These are phyloP conservation scores for Tricholoma bakamatsutake DNA, from an alignment of 768 basidiomycete genomes.

Conservation along the genomic window DNA sequence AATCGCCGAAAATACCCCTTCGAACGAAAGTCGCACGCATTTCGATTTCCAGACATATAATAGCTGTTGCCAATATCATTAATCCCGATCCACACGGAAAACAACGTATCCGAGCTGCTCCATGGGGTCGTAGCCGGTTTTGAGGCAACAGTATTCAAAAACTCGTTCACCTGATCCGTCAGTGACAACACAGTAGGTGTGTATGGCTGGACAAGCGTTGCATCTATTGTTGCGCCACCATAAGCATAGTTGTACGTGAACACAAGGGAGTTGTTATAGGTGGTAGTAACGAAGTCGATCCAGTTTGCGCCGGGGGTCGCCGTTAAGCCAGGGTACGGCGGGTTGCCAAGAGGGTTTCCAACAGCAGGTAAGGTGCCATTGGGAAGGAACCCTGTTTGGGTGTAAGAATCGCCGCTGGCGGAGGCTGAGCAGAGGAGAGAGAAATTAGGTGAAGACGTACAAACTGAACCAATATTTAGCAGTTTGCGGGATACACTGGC, in stretches of 20 bases:
- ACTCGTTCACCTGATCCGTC: constrained; percentile 58
- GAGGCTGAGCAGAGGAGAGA: not conserved
- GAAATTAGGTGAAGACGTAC: constrained; percentile 22
- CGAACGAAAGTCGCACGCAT: constrained; percentile 31
- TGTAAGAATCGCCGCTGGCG: constrained; percentile 51
- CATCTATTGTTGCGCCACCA: constrained; percentile 61
- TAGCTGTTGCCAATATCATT: constrained; percentile 63
- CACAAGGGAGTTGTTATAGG: constrained; percentile 47
- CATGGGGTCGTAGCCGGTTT: constrained; percentile 50
- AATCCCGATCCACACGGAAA: constrained; percentile 68
- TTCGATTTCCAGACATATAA: constrained; percentile 38
- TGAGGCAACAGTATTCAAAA: constrained; percentile 37
- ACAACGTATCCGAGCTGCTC: constrained; percentile 51
- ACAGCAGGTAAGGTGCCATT: constrained; percentile 33
- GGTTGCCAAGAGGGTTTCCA: constrained; percentile 50
- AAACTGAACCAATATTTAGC: constrained; percentile 56
- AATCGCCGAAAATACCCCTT: not conserved
- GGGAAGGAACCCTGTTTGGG: constrained; percentile 46
- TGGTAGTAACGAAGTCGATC: constrained; percentile 48
- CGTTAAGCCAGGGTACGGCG: constrained; percentile 47
- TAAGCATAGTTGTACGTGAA: constrained; percentile 64
- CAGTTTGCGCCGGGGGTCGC: constrained; percentile 54
- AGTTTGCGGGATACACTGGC: constrained; percentile 32
- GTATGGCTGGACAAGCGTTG: constrained; percentile 49
- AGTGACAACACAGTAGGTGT: constrained; percentile 45